Base-by-base conservation (phyloP, 179 eudicot species). In the Pouteria campechiana region DNA sequence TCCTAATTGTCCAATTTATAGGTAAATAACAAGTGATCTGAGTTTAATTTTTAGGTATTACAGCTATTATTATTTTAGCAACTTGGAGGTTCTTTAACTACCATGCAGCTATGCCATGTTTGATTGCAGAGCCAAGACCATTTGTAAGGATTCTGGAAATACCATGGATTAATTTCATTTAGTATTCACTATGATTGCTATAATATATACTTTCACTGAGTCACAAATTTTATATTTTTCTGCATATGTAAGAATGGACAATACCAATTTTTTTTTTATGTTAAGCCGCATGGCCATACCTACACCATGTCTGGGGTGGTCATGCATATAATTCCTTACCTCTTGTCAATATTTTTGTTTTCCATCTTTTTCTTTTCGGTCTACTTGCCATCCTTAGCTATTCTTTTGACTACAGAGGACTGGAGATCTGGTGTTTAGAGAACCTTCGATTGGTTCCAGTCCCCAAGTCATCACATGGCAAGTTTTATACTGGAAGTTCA, bases 401-500 rank as follows among this genome's bases (percentile, higher is more conserved):
- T 51, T 21, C 38, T 55, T 61, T 59, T 58, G 29, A 59, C 58
- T 31, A 58, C 62, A 73, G 84, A 38, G 80, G 77, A 33, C 46
- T 69, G 23, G 80, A 73, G 57, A 64, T 77, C 33, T 77, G 84
- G 84, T 69, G 80, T 33, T 24, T 63, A n/a, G 74, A 66, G 55
- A 70, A 69, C 52, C 68, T 63, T 9, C 52, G 28, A 44, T 55
- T 74, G 70, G 77, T 73, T 48, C 65, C 64, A 16, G 67, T 77
- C 20, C 84, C 80, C 47, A 73, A 60, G 50, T 60, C 77, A 55
- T 77, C 74, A 29, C 56, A 66, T 50, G 74, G 80, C 32, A 73
- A 57, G 17, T 69, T 73, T 54, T 66, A 55, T 55, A 51, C 69
- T 18, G 77, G 80, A 52, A 74, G 73, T 64, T 68, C 77, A 17